Percentiles rank a stretch among this genome's conserved stretches.
Conservation (phyloP, 495 filamentous ascomycete genomes). For the Extremus antarcticus region DNA sequence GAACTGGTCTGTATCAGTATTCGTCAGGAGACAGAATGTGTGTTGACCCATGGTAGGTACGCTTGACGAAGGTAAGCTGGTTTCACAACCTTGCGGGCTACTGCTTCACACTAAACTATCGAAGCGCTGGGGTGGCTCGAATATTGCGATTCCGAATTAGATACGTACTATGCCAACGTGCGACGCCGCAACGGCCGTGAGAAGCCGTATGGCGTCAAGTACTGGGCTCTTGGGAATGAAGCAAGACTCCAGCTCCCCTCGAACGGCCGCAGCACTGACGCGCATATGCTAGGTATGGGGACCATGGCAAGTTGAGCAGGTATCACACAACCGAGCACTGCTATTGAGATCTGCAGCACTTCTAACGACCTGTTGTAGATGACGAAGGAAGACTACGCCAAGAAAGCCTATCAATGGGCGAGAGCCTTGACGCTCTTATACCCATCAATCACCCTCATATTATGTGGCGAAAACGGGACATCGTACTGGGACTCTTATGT, state of each 20-base stretch:
- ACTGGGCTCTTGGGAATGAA: conserved; percentile 65
- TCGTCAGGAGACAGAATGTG: background rate
- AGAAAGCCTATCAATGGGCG: conserved; percentile 68
- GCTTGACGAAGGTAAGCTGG: conserved; percentile 52
- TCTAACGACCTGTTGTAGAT: conserved; percentile 38
- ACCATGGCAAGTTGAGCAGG: conserved; percentile 60
- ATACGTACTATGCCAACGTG: conserved; percentile 72
- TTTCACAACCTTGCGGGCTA: background rate
- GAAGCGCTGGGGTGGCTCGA: conserved; percentile 59
- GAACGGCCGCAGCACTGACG: too few species aligned
- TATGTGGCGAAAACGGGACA: conserved; percentile 61
- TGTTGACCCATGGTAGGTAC: conserved; percentile 31
- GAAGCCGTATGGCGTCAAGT: conserved; percentile 62
- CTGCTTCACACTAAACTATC: background rate
- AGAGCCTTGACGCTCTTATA: conserved; percentile 70
- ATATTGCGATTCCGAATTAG: conserved; percentile 61
- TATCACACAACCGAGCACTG: conserved; percentile 3
- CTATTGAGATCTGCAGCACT: too few species aligned
- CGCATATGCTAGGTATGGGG: too few species aligned
- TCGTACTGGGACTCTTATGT: conserved; percentile 63
- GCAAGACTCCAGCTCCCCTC: too few species aligned
- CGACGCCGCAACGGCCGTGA: conserved; percentile 58
- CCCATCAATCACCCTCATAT: conserved; percentile 51
- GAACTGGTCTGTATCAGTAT: conserved; percentile 51
- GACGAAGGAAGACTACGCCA: conserved; percentile 64